A percentile compares a stretch with the other conserved stretches of the same genome.
Conservation (phyloP, 768 basidiomycete genomes). For the Psilocybe cubensis region DNA sequence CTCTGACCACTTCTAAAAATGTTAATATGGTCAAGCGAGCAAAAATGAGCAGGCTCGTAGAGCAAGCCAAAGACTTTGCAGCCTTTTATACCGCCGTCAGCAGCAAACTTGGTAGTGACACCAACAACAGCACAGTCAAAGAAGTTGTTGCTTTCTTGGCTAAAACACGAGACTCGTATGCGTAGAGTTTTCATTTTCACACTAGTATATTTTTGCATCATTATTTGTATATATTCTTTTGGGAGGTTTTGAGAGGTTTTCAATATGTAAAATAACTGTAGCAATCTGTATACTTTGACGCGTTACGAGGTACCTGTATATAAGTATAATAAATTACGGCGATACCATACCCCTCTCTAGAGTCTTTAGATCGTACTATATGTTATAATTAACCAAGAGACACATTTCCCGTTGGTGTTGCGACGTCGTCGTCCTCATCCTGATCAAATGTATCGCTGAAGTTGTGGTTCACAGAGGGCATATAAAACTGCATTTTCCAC, state of each 20-base stretch:
- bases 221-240: neutral
- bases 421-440: slow-evolving; percentile 29
- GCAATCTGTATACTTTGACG: neutral
- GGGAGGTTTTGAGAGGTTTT: too few relatives aligned
- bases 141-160: slow-evolving; percentile 61
- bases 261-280: slow-evolving; percentile 8
- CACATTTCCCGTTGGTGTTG: slow-evolving; percentile 1
- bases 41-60: slow-evolving; percentile 39
- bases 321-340: neutral
- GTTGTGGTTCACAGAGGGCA: slow-evolving; percentile 68
- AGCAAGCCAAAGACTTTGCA: slow-evolving; percentile 51
- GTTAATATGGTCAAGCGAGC: slow-evolving; percentile 16
- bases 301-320: slow-evolving; percentile 7
- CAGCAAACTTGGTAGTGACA: slow-evolving; percentile 25
- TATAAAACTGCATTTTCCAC: slow-evolving; percentile 85
- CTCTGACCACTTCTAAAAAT: slow-evolving; percentile 1
- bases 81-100: slow-evolving; percentile 43
- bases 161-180: slow-evolving; percentile 31
- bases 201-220: neutral
- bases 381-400: slow-evolving; percentile 1
- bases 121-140: slow-evolving; percentile 46
- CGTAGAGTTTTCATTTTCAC: neutral
- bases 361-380: neutral
- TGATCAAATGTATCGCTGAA: slow-evolving; percentile 61
- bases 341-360: neutral